Conservation (phyloP, 805 yeast genomes). For the Starmerella riodocensis region DNA sequence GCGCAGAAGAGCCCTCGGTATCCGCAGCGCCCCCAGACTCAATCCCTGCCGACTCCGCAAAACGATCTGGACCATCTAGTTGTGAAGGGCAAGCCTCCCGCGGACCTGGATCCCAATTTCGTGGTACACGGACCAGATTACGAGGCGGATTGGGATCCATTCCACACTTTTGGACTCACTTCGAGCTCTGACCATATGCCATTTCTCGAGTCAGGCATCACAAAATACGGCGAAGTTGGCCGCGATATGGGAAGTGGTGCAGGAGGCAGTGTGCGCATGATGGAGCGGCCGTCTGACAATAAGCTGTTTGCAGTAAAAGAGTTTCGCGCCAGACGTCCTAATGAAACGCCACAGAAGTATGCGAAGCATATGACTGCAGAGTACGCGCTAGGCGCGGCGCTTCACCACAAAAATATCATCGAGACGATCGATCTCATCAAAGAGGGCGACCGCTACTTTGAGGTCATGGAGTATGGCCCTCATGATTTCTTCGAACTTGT, state of each 20-base stretch:
- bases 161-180: constrained; percentile 16
- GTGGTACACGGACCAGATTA: constrained; percentile 17
- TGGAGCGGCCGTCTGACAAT: constrained; percentile 46
- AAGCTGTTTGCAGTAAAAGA: constrained; percentile 75
- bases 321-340: constrained; percentile 51
- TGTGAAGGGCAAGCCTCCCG: background rate
- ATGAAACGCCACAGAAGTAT: constrained; percentile 57
- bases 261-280: constrained; percentile 80
- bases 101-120: constrained; percentile 11
- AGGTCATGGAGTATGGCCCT: constrained; percentile 88
- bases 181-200: constrained; percentile 23
- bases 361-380: constrained; percentile 69
- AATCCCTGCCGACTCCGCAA: no score
- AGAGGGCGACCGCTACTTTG: constrained; percentile 48
- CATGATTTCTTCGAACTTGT: constrained; percentile 86
- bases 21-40: no score
- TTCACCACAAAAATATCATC: constrained; percentile 68
- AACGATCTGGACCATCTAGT: background rate
- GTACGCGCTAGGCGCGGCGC: constrained; percentile 63
- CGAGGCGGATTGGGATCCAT: constrained; percentile 20
- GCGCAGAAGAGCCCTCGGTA: no score
- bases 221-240: constrained; percentile 66
- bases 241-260: constrained; percentile 81
- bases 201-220: constrained; percentile 33
- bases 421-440: constrained; percentile 68